Base-by-base conservation (phyloP, 768 basidiomycete genomes). In the Trametes gibbosa region DNA sequence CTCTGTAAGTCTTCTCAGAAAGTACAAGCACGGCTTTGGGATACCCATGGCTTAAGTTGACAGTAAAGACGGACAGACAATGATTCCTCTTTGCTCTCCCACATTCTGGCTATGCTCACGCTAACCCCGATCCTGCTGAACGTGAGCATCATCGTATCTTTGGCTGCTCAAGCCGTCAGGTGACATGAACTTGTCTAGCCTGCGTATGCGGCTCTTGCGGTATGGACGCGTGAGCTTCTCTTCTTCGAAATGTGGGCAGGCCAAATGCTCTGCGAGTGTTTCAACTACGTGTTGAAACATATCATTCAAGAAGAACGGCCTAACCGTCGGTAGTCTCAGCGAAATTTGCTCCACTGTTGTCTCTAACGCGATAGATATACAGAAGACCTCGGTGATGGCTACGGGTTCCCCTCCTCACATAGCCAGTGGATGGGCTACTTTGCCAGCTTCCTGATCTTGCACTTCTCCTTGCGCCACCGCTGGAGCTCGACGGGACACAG, bases 351-450 rank as follows among this genome's bases (percentile, higher is more conserved):
- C 8, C 24, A 48, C 32, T 19, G 37, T 25, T 17, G 13, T 10
- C 19, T 21, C 10, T 23, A 32, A 21, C 17, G 54, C 34, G 24
- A 40, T 47, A 23, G 9, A 16, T 48, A 12, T 45, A 12, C 65
- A 87, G 87, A 78, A 42, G 79, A 77, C 55, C 70, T 83, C 47
- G 86, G 85, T 19, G 80, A 80, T 54, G 91, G 91, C 14, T 93
- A 92, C 68, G 92, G 90, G 7, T 93, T 93, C 65, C 92, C 92
- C 0, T 92, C 91, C 0, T 92, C 90, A 14, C 92, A 94, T 68
- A 90, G 89, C 71, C 92, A 94, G 72, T 92, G 87, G 70, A 92
- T 94, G 92, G 92, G 84, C 16, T 94, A 89, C 72, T 93, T 94
- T 63, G 78, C 86, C 5, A 77, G 89, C 0, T 94, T 93, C 71